Evolutionary conservation across 768 basidiomycete species (phyloP), one percentile per base, ranked within the genome.

Genomic region (Pulveroboletus sp.): DNA sequence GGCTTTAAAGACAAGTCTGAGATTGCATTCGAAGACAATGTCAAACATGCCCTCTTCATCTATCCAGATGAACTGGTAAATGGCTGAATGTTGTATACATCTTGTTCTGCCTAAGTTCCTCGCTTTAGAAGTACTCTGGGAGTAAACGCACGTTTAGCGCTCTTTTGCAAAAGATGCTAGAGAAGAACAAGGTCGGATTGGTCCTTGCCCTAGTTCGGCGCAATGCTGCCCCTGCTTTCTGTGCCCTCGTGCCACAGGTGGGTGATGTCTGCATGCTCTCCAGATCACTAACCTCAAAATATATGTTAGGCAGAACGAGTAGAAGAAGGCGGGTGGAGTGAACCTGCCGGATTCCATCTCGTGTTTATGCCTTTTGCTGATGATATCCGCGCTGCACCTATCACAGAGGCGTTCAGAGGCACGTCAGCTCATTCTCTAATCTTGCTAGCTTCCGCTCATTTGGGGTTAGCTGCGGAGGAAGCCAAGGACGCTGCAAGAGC

Each of bases 291-390:
- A 57, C 37, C 8, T 43, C 1, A 8, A 26, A 43, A 53, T 8
- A 15, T 28, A 18, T 39, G 49, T 11, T 55, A 93, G 84, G 83
- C 78, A 50, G 92, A 96, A 65, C 78, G 77, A 41, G 57, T 71
- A 31, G 83, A 86, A 58, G 81, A 83, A 30, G 78, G 76, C 9
- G 90, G 89, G 7, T 87, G 82, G 75, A 82, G 80, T 45, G 84
- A 88, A 37, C 91, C 96, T 31, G 82, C 89, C 2, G 96, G 96
- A 6, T 88, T 98, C 60, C 93, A 98, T 67, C 74, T 98, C 44
- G 86, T 97, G 50, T 86, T 87, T 14, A 66, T 97, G n/a, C 94
- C 95, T 1, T 99, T 89, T 64, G 87, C 89, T 5, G 96, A 99
- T 63, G 96, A 99, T 59, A 86, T 98, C 43, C 82, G 96, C 42